These are phyloP conservation scores for Psidium friedrichsthalianum DNA, from an alignment of 345 rosid genomes.

Conservation along the genomic window DNA sequence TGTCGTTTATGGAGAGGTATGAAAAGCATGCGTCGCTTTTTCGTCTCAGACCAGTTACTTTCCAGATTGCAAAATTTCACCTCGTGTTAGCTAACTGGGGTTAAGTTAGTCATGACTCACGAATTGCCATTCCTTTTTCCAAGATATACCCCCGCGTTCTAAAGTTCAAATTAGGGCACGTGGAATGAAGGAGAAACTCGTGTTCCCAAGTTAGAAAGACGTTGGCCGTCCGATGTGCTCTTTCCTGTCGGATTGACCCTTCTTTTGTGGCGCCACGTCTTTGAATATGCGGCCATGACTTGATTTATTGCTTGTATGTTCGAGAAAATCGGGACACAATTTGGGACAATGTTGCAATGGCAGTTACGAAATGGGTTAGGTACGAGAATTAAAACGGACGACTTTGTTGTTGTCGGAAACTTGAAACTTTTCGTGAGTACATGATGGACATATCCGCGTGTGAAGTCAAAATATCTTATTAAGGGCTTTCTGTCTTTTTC, in stretches of 20 bases:
- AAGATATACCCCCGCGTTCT: no score
- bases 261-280: not conserved
- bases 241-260: not conserved
- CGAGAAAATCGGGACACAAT: not conserved
- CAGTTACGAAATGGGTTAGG: not conserved
- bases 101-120: no score
- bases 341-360: not conserved
- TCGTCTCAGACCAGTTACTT: not conserved
- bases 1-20: not conserved
- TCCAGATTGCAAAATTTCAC: not conserved
- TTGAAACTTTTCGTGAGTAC: not conserved
- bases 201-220: no score
- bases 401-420: not conserved
- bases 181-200: no score
- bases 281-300: not conserved
- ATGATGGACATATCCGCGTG: not conserved
- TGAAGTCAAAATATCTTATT: no score
- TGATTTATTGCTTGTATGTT: not conserved
- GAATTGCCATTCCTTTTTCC: no score
- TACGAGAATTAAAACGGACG: not conserved
- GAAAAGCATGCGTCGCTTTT: not conserved
- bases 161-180: no score
- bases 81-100: not conserved
- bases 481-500: no score
- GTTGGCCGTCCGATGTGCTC: no score